These are phyloP conservation scores for Fusarium ramigenum DNA, from an alignment of 2,329 filamentous ascomycete species.

Conservation along the genomic window DNA sequence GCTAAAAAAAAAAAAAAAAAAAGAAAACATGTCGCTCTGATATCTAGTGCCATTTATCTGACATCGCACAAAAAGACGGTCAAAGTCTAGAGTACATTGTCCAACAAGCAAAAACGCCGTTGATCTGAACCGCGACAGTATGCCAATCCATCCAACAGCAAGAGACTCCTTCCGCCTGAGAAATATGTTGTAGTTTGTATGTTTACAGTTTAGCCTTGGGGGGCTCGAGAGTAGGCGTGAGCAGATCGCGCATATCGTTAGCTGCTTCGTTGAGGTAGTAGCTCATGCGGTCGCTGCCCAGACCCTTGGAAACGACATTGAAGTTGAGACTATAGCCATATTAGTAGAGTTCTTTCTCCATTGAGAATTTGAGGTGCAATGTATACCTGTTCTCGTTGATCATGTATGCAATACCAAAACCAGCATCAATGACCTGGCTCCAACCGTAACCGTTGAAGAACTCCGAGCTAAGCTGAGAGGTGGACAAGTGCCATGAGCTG, in stretches of 20 bases:
- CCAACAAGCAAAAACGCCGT: background rate
- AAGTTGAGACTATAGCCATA: conserved; percentile 81
- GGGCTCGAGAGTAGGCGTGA: conserved; percentile 80
- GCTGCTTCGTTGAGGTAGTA: conserved; percentile 96
- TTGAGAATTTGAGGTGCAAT: background rate
- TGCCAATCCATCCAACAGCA: background rate
- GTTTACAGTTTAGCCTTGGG: conserved; percentile 88
- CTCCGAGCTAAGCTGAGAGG: conserved; percentile 90
- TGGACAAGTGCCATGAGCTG: conserved; percentile 87
- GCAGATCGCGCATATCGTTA: conserved; percentile 85
- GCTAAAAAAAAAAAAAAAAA: background rate
- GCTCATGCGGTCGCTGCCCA: conserved; percentile 92
- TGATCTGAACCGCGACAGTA: background rate
- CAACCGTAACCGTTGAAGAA: conserved; percentile 99
- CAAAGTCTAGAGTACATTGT: conserved; percentile 24
- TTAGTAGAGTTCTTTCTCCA: conserved; percentile 10
- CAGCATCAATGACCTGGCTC: conserved; percentile 96
- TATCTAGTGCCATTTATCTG: conserved; percentile 3
- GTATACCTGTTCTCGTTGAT: conserved; percentile 95
- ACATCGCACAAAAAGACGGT: background rate
- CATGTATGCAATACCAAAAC: conserved; percentile 99
- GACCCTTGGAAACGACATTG: conserved; percentile 93
- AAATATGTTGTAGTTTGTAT: background rate
- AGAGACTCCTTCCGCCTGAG: background rate
- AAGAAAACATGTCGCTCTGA: background rate